Evolutionary conservation across 2,329 filamentous ascomycete species (phyloP), one percentile per base, ranked within the genome.

Genomic region (Exophiala spinifera): DNA sequence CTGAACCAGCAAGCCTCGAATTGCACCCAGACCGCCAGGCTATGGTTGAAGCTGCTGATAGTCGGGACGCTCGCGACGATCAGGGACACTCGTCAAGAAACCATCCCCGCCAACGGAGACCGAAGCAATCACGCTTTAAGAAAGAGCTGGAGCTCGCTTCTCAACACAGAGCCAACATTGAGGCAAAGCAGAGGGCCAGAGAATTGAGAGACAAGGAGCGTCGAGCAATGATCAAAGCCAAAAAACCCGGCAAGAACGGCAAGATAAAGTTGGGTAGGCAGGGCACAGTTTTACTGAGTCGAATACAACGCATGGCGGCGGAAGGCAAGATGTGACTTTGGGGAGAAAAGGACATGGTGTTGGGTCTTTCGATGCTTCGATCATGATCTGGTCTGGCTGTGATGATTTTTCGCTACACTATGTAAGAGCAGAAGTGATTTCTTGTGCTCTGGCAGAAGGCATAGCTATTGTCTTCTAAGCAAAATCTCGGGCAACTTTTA

Each of bases 191-290:
- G 46, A 62, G 65, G 51, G 57, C 65, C 34, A 58, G 64, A 57
- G 51, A 67, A 21, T 67, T 64, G 60, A 82, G 89, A 70, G 86
- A 87, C 60, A 87, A 86, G 69, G 89, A 91, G 48, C 77, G 85
- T 43, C 79, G 78, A 63, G 79, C 79, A 1, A 86, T 87, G 82
- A 74, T 78, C 0, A 83, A 81, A 67, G 83, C 83, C 5, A 75
- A 76, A 63, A 76, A 75, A 33, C 83, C 82, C 11, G 83, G 86
- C 33, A 72, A 77, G 63, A 82, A 87, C 69, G 89, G 89, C 10
- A 85, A 88, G 73, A 81, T 87, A 70, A 91, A 89, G 73, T 70
- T 96, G 45, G 91, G 91, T 1, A 79, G 89, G 57, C 90, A 95
- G 76, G 91, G 90, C 64, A 80, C 79, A 31, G 78, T 92, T 34